Percentiles rank a stretch among this genome's conserved stretches.
Conservation (phyloP, 2,329 filamentous ascomycete species). For the Botrytis hyacinthi region DNA sequence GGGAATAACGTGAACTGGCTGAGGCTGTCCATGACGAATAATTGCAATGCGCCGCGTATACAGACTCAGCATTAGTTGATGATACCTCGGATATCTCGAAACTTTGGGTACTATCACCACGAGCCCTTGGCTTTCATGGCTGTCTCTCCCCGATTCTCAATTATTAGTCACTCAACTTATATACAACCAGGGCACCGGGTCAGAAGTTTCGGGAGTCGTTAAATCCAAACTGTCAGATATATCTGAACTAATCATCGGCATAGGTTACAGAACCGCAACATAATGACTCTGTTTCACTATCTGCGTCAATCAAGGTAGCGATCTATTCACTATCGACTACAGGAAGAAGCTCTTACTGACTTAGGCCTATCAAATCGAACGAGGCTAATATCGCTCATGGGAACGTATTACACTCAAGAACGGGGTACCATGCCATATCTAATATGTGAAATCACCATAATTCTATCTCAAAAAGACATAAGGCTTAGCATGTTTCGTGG, state of each 20-base stretch:
- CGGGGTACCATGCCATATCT: neutral
- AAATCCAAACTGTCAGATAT: neutral
- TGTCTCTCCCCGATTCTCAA: neutral
- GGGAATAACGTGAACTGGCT: neutral
- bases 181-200: neutral
- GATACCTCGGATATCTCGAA: neutral
- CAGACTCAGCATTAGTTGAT: neutral
- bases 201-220: neutral
- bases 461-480: rapidly evolving
- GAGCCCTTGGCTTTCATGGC: neutral
- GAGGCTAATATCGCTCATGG: neutral
- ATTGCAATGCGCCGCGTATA: neutral
- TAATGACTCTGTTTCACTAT: neutral
- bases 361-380: neutral
- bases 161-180: neutral
- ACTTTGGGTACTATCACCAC: neutral
- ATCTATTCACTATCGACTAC: neutral
- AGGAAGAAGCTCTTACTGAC: neutral
- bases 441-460: neutral
- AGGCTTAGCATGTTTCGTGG: neutral
- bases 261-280: neutral
- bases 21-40: neutral
- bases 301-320: neutral
- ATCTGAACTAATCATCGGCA: neutral
- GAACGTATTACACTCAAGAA: neutral